Percentiles rank a stretch among this genome's conserved stretches.
These are phyloP conservation scores for Cystobasidium sp. DNA, from an alignment of 1,284 basidiomycete species.

Conservation along the genomic window DNA sequence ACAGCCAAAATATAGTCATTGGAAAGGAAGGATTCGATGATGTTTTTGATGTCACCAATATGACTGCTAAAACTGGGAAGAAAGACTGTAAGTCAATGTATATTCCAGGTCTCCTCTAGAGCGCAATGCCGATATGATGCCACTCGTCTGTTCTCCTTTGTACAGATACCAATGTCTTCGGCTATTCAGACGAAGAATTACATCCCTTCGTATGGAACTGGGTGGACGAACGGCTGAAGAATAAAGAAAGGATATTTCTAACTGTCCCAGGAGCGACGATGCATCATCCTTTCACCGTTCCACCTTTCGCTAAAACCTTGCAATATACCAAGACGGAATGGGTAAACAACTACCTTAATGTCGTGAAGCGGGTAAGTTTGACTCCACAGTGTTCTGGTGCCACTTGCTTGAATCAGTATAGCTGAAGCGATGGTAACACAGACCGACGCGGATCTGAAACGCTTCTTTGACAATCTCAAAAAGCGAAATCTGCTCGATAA, in stretches of 20 bases:
- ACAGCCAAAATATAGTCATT: constrained; percentile 15
- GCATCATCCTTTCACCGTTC: constrained; percentile 31
- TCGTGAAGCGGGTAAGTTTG: constrained; percentile 29
- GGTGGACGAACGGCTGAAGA: constrained; percentile 22
- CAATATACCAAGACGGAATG: constrained; percentile 23
- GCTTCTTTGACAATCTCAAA: constrained; percentile 29
- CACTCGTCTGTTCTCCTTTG: too few relatives aligned
- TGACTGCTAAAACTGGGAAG: constrained; percentile 20
- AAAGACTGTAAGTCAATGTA: constrained; percentile 20
- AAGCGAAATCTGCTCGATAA: constrained; percentile 32
- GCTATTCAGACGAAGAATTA: constrained; percentile 35
- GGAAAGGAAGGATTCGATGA: constrained; percentile 1
- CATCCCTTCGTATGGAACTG: constrained; percentile 32
- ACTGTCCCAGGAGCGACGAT: constrained; percentile 31
- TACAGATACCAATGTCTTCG: constrained; percentile 33
- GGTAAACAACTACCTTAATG: constrained; percentile 36
- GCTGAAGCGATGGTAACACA: too few relatives aligned
- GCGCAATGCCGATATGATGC: too few relatives aligned
- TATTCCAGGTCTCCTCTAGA: too few relatives aligned
- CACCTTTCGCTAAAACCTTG: not conserved
- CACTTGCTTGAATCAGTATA: too few relatives aligned
- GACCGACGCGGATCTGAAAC: constrained; percentile 35
- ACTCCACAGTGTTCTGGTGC: too few relatives aligned
- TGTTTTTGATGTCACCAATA: constrained; percentile 6
- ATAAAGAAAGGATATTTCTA: constrained; percentile 21